Evolutionary conservation across 208 protist genomes (phyloP).

Genomic region (Tritrichomonas musculus): DNA sequence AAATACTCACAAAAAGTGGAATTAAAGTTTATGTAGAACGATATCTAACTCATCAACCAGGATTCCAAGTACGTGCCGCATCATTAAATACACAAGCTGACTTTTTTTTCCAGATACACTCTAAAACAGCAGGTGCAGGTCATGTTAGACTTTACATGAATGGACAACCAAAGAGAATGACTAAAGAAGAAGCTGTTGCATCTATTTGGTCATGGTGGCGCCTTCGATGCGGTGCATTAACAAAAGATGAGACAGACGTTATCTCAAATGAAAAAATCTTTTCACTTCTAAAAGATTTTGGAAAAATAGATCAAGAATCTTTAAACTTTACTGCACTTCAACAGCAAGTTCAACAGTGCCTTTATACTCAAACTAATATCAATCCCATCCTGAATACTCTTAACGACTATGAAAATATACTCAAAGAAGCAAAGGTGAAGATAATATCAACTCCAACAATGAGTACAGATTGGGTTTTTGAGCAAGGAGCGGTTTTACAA

Average conservation of each 20-base stretch:
- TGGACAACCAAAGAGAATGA: conserved; percentile 12
- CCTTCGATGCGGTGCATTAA: neutral
- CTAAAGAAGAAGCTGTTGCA: neutral
- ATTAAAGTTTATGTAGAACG: neutral
- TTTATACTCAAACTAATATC: too few species aligned
- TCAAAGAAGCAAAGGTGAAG: too few species aligned
- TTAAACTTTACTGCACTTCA: neutral
- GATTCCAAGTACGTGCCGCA: neutral
- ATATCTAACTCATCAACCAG: neutral
- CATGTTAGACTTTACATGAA: neutral
- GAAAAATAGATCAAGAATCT: neutral
- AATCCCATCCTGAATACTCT: too few species aligned
- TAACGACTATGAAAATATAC: too few species aligned
- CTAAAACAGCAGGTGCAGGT: conserved; percentile 16
- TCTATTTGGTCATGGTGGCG: neutral
- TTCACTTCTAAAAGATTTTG: neutral
- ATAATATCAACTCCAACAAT: neutral
- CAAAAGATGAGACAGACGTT: neutral
- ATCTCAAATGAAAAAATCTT: neutral
- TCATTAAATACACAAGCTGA: neutral
- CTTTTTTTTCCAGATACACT: conserved; percentile 13
- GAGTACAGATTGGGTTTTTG: neutral
- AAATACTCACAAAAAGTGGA: neutral
- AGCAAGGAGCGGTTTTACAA: neutral
- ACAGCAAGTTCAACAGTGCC: too few species aligned